Evolutionary conservation across 2,329 filamentous ascomycete species (phyloP), one percentile per base, ranked within the genome.

Genomic region (Fusarium xyrophilum): DNA sequence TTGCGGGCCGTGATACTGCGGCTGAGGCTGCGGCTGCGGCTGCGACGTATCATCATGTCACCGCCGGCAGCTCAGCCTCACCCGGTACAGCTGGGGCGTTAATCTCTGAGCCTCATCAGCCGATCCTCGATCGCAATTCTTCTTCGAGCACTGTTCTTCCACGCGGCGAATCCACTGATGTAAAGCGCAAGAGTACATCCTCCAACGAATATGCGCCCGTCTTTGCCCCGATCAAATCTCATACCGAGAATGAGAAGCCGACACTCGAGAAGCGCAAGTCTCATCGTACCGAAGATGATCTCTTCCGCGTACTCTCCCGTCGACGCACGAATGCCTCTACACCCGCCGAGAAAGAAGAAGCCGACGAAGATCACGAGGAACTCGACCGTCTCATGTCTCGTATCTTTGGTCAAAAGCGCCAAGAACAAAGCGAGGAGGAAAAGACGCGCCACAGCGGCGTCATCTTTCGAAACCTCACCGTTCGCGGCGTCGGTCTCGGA

Each of bases 391-490:
- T 92, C 39, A 88, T 93, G 81, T 91, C 89, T 0, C 86, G 86
- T 6, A 91, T 93, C 84, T 93, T 92, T 71, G 90, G 90, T 9
- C 80, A 82, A 35, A 85, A 85, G 23, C 83, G 90, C 9, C 88
- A 90, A 68, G 83, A 85, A 44, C 81, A 86, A n/a, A 90, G 88
- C 2, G 86, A 91, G 64, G 89, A 91, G 65, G 89, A 91, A 70
- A 87, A 91, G 74, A 90, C 88, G 0, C 81, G 89, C 25, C 90
- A 92, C 74, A 82, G 86, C 28, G 91, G 91, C 35, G 87, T 93
- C 15, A 79, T 92, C 8, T 93, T 91, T 81, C 89, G 89, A 48
- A 82, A 89, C 55, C 79, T 93, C 30, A 92, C 88, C 0, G 90
- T 93, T 21, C 90, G 88, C 58, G 91, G 91, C 0, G 84, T 88